Conservation (phyloP, 2,329 filamentous ascomycete genomes). For the Colletotrichum sp. region DNA sequence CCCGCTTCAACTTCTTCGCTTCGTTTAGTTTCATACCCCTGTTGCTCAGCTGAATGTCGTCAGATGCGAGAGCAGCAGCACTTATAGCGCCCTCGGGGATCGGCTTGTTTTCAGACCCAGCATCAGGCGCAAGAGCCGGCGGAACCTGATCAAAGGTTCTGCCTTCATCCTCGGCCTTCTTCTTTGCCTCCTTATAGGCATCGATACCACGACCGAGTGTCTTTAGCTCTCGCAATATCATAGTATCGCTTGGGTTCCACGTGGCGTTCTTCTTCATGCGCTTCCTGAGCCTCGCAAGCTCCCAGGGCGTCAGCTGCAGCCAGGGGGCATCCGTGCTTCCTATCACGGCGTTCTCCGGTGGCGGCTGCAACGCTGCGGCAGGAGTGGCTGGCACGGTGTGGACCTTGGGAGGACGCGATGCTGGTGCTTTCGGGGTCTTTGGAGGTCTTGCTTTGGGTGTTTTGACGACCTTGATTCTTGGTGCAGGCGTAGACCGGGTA, state of each 20-base stretch:
- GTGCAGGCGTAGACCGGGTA: slow-evolving; percentile 34
- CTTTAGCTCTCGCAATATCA: slow-evolving; percentile 82
- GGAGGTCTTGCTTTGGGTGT: slow-evolving; percentile 28
- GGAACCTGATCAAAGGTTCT: slow-evolving; percentile 58
- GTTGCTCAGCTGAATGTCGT: slow-evolving; percentile 71
- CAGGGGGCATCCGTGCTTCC: slow-evolving; percentile 68
- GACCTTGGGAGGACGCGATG: slow-evolving; percentile 26
- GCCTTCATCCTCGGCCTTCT: slow-evolving; percentile 69
- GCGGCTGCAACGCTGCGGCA: slow-evolving; percentile 56
- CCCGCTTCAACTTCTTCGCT: slow-evolving; percentile 75
- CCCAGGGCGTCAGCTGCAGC: slow-evolving; percentile 69
- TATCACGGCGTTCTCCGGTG: slow-evolving; percentile 62
- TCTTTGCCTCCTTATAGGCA: slow-evolving; percentile 65
- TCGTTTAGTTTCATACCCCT: slow-evolving; percentile 81
- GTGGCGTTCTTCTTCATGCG: slow-evolving; percentile 92
- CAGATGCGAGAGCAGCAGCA: slow-evolving; percentile 58
- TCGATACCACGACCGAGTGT: slow-evolving; percentile 70
- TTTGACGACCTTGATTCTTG: slow-evolving; percentile 58
- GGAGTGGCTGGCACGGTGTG: slow-evolving; percentile 31
- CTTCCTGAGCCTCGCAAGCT: slow-evolving; percentile 74
- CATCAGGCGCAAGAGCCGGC: slow-evolving; percentile 48
- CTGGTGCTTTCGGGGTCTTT: slow-evolving; percentile 46
- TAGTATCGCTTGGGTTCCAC: slow-evolving; percentile 84
- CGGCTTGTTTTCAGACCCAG: slow-evolving; percentile 55
- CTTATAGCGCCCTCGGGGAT: slow-evolving; percentile 66